These are phyloP conservation scores for Teunomyces tritomae DNA, from an alignment of 805 yeast species.

Conservation along the genomic window DNA sequence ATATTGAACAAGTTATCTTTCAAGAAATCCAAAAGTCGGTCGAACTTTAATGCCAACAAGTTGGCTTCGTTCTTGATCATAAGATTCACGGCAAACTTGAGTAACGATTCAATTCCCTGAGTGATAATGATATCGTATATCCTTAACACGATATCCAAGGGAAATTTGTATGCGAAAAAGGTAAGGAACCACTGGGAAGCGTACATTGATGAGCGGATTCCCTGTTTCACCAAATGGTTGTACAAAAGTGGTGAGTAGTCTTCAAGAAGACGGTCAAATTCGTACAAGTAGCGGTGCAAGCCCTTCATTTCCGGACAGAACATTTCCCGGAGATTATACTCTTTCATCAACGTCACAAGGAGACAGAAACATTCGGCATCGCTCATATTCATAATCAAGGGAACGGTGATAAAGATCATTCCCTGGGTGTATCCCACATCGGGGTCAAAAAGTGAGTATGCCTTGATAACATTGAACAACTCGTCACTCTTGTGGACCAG, in stretches of 20 bases:
- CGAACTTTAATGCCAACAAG: constrained; percentile 66
- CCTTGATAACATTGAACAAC: constrained; percentile 72
- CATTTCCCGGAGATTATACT: constrained; percentile 73
- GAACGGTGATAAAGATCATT: constrained; percentile 90
- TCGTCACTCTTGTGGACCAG: constrained; percentile 59
- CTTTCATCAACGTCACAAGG: constrained; percentile 78
- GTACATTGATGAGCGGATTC: constrained; percentile 90
- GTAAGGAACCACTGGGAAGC: constrained; percentile 98
- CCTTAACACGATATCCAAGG: constrained; percentile 80
- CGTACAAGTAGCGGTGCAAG: constrained; percentile 76
- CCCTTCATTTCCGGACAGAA: constrained; percentile 94
- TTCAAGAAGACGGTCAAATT: constrained; percentile 85
- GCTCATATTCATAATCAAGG: constrained; percentile 73
- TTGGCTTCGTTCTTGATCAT: constrained; percentile 65
- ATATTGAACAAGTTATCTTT: constrained; percentile 76
- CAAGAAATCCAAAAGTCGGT: constrained; percentile 69
- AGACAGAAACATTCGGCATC: constrained; percentile 86
- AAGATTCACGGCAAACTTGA: constrained; percentile 80
- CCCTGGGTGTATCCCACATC: constrained; percentile 99
- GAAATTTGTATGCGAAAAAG: constrained; percentile 91
- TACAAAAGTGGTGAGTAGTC: constrained; percentile 68
- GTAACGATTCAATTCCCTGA: constrained; percentile 85
- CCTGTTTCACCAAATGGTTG: constrained; percentile 79
- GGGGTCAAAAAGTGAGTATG: constrained; percentile 79
- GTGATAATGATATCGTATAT: constrained; percentile 85